Evolutionary conservation across 148 eudicot species (phyloP).

Genomic region (Chenopodium berlandieri): DNA sequence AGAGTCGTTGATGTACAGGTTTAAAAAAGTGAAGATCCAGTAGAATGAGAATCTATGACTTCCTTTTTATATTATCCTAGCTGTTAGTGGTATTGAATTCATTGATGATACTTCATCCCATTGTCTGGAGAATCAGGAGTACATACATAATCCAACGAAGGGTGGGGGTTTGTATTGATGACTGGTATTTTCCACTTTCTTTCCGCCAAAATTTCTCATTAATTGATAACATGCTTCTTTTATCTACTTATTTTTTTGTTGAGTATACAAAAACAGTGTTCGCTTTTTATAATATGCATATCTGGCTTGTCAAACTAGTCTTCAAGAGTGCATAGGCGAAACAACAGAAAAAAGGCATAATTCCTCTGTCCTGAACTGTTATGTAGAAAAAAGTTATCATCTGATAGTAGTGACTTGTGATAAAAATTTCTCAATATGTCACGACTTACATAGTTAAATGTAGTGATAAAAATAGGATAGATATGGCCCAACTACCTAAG

Average conservation of each 20-base stretch:
- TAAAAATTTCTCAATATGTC: background rate
- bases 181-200: conserved; percentile 2
- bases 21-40: conserved; percentile 51
- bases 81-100: background rate
- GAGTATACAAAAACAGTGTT: background rate
- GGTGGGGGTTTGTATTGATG: conserved; percentile 10
- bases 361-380: background rate
- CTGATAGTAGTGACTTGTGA: background rate
- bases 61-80: conserved; percentile 13
- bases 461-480: background rate
- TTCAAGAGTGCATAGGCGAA: background rate
- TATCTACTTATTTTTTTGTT: background rate
- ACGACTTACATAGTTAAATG: background rate
- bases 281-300: background rate
- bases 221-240: background rate
- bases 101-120: conserved; percentile 4
- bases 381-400: background rate
- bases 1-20: conserved; percentile 68
- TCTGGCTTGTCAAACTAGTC: background rate
- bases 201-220: background rate
- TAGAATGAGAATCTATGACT: conserved; percentile 26
- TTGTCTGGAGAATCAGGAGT: conserved; percentile 11
- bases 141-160: conserved; percentile 21
- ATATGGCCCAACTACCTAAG: too few species aligned
- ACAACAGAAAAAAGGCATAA: background rate